Percentiles rank a stretch among this genome's conserved stretches.
Evolutionary conservation across 768 basidiomycete species (phyloP).

Genomic region (Strobilomyces dryophilus): DNA sequence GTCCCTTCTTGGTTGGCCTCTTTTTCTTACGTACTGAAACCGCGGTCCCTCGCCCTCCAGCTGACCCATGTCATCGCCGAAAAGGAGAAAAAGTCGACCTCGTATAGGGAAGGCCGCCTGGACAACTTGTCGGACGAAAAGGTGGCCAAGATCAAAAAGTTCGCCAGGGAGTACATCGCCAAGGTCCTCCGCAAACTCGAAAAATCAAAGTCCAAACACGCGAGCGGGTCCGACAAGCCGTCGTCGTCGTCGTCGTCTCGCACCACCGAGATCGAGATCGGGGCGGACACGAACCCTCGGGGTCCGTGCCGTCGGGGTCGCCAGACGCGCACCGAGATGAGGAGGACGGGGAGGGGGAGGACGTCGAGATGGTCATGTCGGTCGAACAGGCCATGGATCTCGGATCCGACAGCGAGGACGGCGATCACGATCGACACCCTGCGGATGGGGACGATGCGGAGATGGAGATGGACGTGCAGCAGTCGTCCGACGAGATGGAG

Average conservation of each 20-base stretch:
- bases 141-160: conserved; percentile 83
- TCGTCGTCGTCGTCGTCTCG: conserved; percentile 10
- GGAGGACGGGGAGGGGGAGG: conserved; percentile 19
- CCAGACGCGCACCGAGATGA: conserved; percentile 13
- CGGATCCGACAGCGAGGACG: conserved; percentile 34
- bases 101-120: conserved; percentile 69
- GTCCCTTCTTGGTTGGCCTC: conserved; percentile 15
- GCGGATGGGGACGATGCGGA: conserved; percentile 11
- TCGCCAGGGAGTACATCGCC: conserved; percentile 83
- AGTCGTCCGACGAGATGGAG: conserved; percentile 27
- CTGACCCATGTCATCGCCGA: conserved; percentile 83
- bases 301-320: neutral
- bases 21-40: conserved; percentile 2
- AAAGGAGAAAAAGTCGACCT: conserved; percentile 90
- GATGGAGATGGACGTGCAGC: conserved; percentile 18
- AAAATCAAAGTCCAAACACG: conserved; percentile 31
- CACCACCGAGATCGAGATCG: conserved; percentile 8
- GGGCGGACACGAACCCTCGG: no score
- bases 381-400: conserved; percentile 46
- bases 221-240: conserved; percentile 17
- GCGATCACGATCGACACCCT: conserved; percentile 8
- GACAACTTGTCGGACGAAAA: conserved; percentile 86
- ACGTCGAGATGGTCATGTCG: conserved; percentile 34
- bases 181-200: conserved; percentile 73
- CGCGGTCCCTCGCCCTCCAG: conserved; percentile 36